Base-by-base conservation (phyloP, 148 eudicot genomes). In the Rhododendron vialii region DNA sequence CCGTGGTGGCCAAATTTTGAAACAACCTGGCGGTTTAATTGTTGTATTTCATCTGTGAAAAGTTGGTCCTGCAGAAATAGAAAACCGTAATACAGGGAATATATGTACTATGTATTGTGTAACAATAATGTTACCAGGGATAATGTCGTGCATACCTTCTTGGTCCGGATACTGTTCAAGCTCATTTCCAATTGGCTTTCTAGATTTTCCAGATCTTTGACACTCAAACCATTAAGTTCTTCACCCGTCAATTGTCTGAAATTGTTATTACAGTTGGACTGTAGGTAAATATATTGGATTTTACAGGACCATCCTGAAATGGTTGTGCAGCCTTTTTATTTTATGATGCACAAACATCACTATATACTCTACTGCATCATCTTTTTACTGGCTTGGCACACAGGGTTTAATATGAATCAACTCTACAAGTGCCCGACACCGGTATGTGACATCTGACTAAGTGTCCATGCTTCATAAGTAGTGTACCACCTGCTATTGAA, bases 161-260 rank as follows among this genome's bases (percentile, higher is more conserved):
- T 91, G 87, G 84, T 80, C 74, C 92, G 89, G 83, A 94, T 90
- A 55, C 87, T 88, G 86, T 90, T 93, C 85, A 93, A 83, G 86
- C 94, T 93, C 67, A 65, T 84, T 86, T 93, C 93, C 78, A 95
- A 84, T 87, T 92, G 93, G 57, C 85, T 92, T 89, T 93, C 96
- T 89, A 95, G 90, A 87, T 85, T 91, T 78, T 91, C 89, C 82
- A 95, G 87, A 85, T 95, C 95, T 79, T 92, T 88, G 87, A 88
- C 30, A 74, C 87, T 92, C 91, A 95, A 86, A 86, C 94, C 93
- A 86, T 94, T 90, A 82, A 95, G 93, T 78, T 92, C 91, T 89
- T 93, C 90, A 82, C 98, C 98, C 90, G 89, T 45, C 75, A 94
- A 90, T 83, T 90, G 91, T 90, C 98, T 95, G 93, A 85, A 89